These are phyloP conservation scores for Antitrichia curtipendula DNA, from an alignment of 225 moss, liverwort and hornwort species.

Conservation along the genomic window DNA sequence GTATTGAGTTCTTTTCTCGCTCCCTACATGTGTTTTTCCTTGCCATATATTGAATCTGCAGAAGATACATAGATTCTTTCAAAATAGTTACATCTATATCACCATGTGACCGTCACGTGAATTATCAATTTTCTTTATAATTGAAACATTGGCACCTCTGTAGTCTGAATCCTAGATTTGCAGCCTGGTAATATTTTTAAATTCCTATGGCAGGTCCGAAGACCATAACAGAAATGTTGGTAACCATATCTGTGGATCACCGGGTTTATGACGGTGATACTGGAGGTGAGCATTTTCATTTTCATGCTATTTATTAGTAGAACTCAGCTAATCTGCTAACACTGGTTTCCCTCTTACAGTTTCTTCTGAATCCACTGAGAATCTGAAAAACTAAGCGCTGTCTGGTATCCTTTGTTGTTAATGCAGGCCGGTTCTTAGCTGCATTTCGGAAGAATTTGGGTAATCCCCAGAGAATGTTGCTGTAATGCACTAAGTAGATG, in stretches of 20 bases:
- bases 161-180: neutral
- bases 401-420: neutral
- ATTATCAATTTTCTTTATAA: neutral
- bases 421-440: constrained; percentile 74
- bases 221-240: constrained; percentile 69
- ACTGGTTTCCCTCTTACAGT: neutral
- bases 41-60: neutral
- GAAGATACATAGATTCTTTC: neutral
- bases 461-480: constrained; percentile 70
- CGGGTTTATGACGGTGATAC: constrained; percentile 74
- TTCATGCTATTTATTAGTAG: neutral
- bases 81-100: neutral
- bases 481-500: constrained; percentile 11
- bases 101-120: neutral
- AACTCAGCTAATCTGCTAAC: neutral
- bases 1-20: constrained; percentile 10
- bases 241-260: constrained; percentile 84
- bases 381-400: neutral
- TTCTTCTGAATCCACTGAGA: neutral
- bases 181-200: neutral
- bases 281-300: constrained; percentile 36
- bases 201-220: constrained; percentile 37
- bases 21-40: neutral
- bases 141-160: neutral
- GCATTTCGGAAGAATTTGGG: constrained; percentile 64